Evolutionary conservation across 2,329 filamentous ascomycete genomes (phyloP).

Genomic region (Leptographium procerum): DNA sequence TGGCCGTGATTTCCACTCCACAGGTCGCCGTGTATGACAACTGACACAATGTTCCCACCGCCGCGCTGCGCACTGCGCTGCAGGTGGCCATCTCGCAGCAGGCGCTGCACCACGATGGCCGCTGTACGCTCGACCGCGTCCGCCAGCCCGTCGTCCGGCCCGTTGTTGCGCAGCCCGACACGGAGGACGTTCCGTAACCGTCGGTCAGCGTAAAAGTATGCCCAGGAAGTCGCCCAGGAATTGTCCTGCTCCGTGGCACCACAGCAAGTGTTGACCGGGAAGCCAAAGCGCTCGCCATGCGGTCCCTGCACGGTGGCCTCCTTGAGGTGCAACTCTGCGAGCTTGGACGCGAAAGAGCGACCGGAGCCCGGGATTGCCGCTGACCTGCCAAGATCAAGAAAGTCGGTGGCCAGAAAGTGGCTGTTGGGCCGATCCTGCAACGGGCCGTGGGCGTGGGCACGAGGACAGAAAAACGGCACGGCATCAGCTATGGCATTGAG

Average conservation of each 20-base stretch:
- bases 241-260: conserved; percentile 79
- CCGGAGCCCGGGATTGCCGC: conserved; percentile 32
- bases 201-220: conserved; percentile 73
- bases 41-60: conserved; percentile 46
- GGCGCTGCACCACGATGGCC: conserved; percentile 54
- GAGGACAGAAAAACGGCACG: conserved; percentile 66
- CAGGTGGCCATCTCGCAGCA: conserved; percentile 60
- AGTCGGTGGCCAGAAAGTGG: conserved; percentile 63
- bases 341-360: conserved; percentile 57
- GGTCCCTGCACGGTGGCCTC: conserved; percentile 52
- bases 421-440: conserved; percentile 38
- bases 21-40: conserved; percentile 82
- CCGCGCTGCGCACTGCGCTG: conserved; percentile 24
- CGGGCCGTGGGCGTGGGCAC: conserved; percentile 60
- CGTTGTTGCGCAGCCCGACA: conserved; percentile 49
- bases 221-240: conserved; percentile 60
- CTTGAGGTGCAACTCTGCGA: conserved; percentile 68
- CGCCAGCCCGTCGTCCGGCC: conserved; percentile 49
- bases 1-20: conserved; percentile 77
- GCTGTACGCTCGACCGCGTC: conserved; percentile 54
- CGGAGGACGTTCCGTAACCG: conserved; percentile 55
- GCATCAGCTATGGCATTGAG: conserved; percentile 67
- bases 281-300: conserved; percentile 60
- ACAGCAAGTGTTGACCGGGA: conserved; percentile 76
- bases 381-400: conserved; percentile 50